phyloP scores from a whole-genome alignment of 768 basidiomycete genomes.

The Pulveroboletus sp. region DNA sequence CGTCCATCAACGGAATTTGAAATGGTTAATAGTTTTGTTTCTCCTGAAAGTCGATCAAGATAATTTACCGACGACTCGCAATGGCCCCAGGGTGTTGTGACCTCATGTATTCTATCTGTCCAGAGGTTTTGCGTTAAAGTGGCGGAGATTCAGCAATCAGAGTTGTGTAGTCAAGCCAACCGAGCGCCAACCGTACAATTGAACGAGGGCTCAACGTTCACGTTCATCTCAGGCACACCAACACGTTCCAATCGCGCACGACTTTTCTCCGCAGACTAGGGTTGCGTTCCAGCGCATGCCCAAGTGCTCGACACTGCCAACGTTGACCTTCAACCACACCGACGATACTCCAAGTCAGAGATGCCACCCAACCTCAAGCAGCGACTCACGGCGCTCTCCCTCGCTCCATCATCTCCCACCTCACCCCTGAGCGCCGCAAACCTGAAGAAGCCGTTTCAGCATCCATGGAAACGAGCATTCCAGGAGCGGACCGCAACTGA shows the following conservation, averaged over 20 bases:
- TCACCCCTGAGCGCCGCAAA: slow-evolving; percentile 26
- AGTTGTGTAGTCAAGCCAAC: slow-evolving; percentile 7
- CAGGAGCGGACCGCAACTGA: slow-evolving; percentile 24
- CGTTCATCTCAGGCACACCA: not conserved
- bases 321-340: not conserved
- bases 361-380: slow-evolving; percentile 56
- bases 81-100: too few relatives aligned
- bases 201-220: too few relatives aligned
- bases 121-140: too few relatives aligned
- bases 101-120: too few relatives aligned
- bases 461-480: slow-evolving; percentile 49
- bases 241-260: slow-evolving; percentile 7
- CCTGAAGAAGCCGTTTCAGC: slow-evolving; percentile 41
- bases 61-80: too few relatives aligned
- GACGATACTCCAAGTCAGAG: not conserved
- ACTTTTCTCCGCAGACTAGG: slow-evolving; percentile 2
- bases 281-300: slow-evolving; percentile 13
- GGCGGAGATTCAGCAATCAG: too few relatives aligned
- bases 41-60: too few relatives aligned
- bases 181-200: too few relatives aligned
- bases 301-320: not conserved
- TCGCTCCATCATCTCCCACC: slow-evolving; percentile 48
- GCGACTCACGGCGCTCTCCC: slow-evolving; percentile 58
- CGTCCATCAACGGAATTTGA: too few relatives aligned
- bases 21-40: too few relatives aligned